A percentile compares a stretch with the other conserved stretches of the same genome.
phyloP scores from a whole-genome alignment of 192 early-diverging fungal genomes.

The Coemansia sp. region DNA sequence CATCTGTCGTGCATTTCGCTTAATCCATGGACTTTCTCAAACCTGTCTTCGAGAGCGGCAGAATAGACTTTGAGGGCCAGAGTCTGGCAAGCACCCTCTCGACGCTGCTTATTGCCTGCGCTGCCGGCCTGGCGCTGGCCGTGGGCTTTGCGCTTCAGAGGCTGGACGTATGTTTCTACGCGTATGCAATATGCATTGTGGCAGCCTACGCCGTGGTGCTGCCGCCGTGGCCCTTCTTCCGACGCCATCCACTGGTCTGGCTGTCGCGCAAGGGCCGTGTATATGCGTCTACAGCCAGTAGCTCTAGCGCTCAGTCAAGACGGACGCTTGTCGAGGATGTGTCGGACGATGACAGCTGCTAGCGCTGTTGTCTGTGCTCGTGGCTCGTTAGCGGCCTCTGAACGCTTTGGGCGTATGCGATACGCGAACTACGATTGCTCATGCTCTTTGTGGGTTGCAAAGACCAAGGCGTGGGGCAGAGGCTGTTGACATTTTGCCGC shows the following conservation, averaged over 20 bases:
- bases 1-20: conserved; percentile 1
- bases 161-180: conserved; percentile 38
- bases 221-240: conserved; percentile 44
- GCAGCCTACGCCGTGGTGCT: conserved; percentile 39
- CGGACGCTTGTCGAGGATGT: conserved; percentile 47
- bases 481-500: conserved; percentile 5
- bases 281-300: conserved; percentile 14
- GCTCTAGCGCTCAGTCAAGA: conserved; percentile 20
- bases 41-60: conserved; percentile 42
- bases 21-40: conserved; percentile 39
- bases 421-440: background rate
- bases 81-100: conserved; percentile 33
- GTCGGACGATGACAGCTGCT: conserved; percentile 33
- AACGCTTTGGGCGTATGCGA: background rate
- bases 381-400: background rate
- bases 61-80: conserved; percentile 54
- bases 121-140: conserved; percentile 22
- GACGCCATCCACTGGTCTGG: conserved; percentile 33
- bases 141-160: conserved; percentile 23
- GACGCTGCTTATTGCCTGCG: conserved; percentile 17
- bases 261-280: conserved; percentile 22
- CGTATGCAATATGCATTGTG: conserved; percentile 27
- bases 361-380: background rate
- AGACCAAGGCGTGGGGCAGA: background rate
- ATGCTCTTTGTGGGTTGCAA: background rate